Evolutionary conservation across 2,329 filamentous ascomycete species (phyloP).

Genomic region (Cryphonectria radicalis): DNA sequence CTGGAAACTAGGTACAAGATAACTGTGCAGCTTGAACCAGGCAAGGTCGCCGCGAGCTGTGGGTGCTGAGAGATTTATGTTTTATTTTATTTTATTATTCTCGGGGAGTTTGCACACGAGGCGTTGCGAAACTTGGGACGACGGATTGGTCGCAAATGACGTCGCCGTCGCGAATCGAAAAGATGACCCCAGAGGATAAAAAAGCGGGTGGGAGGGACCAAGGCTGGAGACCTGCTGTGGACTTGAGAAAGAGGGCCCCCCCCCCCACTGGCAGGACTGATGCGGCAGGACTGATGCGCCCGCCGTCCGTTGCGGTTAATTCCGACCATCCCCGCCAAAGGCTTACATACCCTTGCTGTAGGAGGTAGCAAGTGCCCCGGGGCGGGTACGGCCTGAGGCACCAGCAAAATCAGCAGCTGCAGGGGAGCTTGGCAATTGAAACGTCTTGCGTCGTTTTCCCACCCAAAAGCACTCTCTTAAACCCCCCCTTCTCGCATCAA

Average conservation of each 20-base stretch:
- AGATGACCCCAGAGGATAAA: background rate
- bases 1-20: background rate
- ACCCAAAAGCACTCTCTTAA: constrained; percentile 34
- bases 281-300: background rate
- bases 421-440: constrained; percentile 26
- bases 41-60: background rate
- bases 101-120: background rate
- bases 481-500: constrained; percentile 33
- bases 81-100: background rate
- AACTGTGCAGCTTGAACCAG: background rate
- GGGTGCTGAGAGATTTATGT: no score
- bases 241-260: background rate
- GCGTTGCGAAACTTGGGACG: constrained; percentile 7
- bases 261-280: background rate
- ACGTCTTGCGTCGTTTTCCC: constrained; percentile 28
- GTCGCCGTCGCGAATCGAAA: constrained; percentile 4
- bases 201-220: background rate
- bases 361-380: no score
- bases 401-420: constrained; percentile 30
- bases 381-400: constrained; percentile 27
- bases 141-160: constrained; percentile 6
- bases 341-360: background rate
- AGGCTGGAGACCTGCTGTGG: background rate
- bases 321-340: background rate
- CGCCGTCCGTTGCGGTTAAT: constrained; percentile 5